These are phyloP conservation scores for Mortierella sp. DNA, from an alignment of 371 early-diverging fungal species.

Conservation along the genomic window DNA sequence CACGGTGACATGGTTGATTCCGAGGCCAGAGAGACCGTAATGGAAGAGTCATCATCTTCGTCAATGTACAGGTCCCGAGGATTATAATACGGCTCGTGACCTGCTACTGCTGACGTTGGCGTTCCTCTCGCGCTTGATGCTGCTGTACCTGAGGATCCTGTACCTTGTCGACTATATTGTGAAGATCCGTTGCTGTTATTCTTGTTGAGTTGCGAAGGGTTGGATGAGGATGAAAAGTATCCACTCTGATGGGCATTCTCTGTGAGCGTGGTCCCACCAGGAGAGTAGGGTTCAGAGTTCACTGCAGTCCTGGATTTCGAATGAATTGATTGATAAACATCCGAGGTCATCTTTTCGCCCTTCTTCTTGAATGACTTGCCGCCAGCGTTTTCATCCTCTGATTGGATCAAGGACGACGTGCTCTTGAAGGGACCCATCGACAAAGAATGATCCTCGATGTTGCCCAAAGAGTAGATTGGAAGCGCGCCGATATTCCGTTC, in stretches of 20 bases:
- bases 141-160: background rate
- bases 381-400: slow-evolving; percentile 10
- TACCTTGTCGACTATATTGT: slow-evolving; percentile 16
- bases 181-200: slow-evolving; percentile 31
- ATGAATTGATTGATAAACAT: slow-evolving; percentile 5
- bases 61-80: slow-evolving; percentile 34
- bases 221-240: slow-evolving; percentile 31
- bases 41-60: slow-evolving; percentile 34
- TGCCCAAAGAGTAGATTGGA: slow-evolving; percentile 16
- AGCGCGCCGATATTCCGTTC: background rate
- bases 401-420: slow-evolving; percentile 42
- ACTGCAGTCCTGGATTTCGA: slow-evolving; percentile 28
- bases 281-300: slow-evolving; percentile 23
- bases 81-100: slow-evolving; percentile 36
- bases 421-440: slow-evolving; percentile 42
- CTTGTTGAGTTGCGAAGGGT: slow-evolving; percentile 20
- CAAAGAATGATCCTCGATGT: slow-evolving; percentile 26
- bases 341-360: background rate
- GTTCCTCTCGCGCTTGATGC: background rate
- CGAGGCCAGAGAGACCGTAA: slow-evolving; percentile 28
- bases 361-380: slow-evolving; percentile 18
- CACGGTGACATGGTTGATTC: slow-evolving; percentile 47
- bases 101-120: background rate
- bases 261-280: slow-evolving; percentile 42
- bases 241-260: slow-evolving; percentile 34